Conservation (phyloP, 2,329 filamentous ascomycete species). For the Scopulariopsis brevicaulis region DNA sequence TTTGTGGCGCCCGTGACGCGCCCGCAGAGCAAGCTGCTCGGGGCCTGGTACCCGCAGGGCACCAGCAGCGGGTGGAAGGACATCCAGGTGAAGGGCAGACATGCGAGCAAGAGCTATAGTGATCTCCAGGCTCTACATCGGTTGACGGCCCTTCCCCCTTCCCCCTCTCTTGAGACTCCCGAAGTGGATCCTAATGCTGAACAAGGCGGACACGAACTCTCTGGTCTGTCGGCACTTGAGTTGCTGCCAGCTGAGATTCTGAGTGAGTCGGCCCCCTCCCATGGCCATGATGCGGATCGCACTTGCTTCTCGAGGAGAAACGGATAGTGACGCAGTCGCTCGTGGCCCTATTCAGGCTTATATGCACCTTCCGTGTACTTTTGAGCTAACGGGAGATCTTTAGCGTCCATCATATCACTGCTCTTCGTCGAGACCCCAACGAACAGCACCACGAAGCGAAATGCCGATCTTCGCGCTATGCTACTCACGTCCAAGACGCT, state of each 20-base stretch:
- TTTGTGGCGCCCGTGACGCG: slow-evolving; percentile 42
- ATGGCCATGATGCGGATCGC: neutral
- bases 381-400: neutral
- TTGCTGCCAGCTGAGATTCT: slow-evolving; percentile 59
- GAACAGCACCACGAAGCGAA: slow-evolving; percentile 64
- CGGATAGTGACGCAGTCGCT: too few species aligned
- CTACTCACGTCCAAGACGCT: slow-evolving; percentile 65
- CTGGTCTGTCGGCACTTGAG: slow-evolving; percentile 51
- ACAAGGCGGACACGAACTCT: slow-evolving; percentile 6
- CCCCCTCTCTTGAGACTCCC: slow-evolving; percentile 7
- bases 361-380: neutral
- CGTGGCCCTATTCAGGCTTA: neutral
- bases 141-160: slow-evolving; percentile 33
- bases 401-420: slow-evolving; percentile 64
- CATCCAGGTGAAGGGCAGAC: slow-evolving; percentile 46
- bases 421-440: slow-evolving; percentile 61
- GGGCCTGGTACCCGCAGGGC: slow-evolving; percentile 45
- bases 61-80: slow-evolving; percentile 48
- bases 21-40: slow-evolving; percentile 44
- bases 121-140: slow-evolving; percentile 45
- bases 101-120: slow-evolving; percentile 49
- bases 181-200: slow-evolving; percentile 5
- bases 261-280: slow-evolving; percentile 36
- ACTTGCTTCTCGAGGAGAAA: too few species aligned
- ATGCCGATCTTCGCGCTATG: slow-evolving; percentile 66